Percentiles rank a stretch among this genome's conserved stretches.
These are phyloP conservation scores for Parmales sp. DNA, from an alignment of 108 stramenopile genomes.

Conservation along the genomic window DNA sequence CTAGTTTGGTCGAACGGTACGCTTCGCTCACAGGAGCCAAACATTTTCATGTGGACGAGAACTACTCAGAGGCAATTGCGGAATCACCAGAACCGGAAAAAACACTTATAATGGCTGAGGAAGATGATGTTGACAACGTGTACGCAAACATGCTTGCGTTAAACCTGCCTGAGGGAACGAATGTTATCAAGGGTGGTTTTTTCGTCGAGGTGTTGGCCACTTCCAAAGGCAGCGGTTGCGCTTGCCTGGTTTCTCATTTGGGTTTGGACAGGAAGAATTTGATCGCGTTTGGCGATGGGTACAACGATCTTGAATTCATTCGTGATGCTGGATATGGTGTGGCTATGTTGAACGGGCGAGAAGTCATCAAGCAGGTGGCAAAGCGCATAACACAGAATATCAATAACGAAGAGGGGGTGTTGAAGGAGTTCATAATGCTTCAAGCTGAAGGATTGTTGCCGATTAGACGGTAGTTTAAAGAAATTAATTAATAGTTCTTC, in stretches of 20 bases:
- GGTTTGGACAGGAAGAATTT: slow-evolving; percentile 29
- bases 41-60: slow-evolving; percentile 18
- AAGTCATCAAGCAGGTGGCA: slow-evolving; percentile 38
- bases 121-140: slow-evolving; percentile 21
- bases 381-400: slow-evolving; percentile 39
- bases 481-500: too few species aligned
- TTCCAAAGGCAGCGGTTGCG: slow-evolving; percentile 47
- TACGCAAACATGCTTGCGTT: background rate
- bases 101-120: slow-evolving; percentile 31
- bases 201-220: slow-evolving; percentile 48
- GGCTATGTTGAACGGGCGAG: slow-evolving; percentile 61
- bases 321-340: slow-evolving; percentile 47
- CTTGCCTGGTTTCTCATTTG: slow-evolving; percentile 35
- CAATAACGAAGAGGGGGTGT: slow-evolving; percentile 60
- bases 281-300: slow-evolving; percentile 65
- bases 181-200: slow-evolving; percentile 38
- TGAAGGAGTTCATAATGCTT: slow-evolving; percentile 27
- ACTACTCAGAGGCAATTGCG: background rate
- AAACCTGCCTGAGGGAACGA: background rate
- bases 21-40: slow-evolving; percentile 34
- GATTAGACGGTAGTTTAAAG: too few species aligned
- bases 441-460: slow-evolving; percentile 17
- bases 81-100: background rate
- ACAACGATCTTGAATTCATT: slow-evolving; percentile 63
- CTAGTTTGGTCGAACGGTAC: too few species aligned